Base-by-base conservation (phyloP, 2,329 filamentous ascomycete genomes). In the Hypoxylon sp. region DNA sequence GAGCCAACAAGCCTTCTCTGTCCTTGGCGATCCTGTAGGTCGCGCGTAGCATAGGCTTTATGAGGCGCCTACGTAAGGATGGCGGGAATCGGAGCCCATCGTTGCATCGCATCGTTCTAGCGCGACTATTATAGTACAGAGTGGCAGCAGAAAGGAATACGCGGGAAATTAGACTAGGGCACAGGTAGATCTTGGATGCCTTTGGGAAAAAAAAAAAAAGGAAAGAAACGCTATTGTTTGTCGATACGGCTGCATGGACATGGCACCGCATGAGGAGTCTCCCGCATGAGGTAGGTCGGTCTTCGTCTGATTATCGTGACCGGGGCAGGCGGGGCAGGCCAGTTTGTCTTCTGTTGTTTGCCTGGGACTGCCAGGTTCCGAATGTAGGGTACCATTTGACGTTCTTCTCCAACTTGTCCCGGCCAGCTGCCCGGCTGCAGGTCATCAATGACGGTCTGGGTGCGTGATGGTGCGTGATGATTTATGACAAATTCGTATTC, bases 391-490 rank as follows among this genome's bases (percentile, higher is more conserved):
- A 38, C 17, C 42, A 47, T 48, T 43, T 4, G 9, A 23, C 35
- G 47, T 42, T 43, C 51, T 46, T 23, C 47, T n/a, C n/a, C n/a
- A n/a, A 55, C 47, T 51, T 43, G 26, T 24, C 4, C 46, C 31
- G 35, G 49, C 43, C n/a, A 20, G 23, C 24, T 13, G 11, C 15
- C 31, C 8, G 31, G 27, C 38, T 57, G 57, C 45, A 53, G 47
- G 40, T 49, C 33, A 57, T 29, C 48, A 42, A 61, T 51, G 15
- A 37, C 29, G 31, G 50, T 60, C 37, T n/a, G n/a, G n/a, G n/a
- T n/a, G n/a, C n/a, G 33, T 18, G 43, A 49, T 45, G 11, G 24
- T 23, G 38, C 43, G 48, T 48, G 24, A 23, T 27, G 27, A 29
- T 31, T 11, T 27, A 45, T 33, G 17, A 48, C 29, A 46, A 45